Evolutionary conservation across 2,329 filamentous ascomycete species (phyloP), one percentile per base, ranked within the genome.

Genomic region (Ceratocystis papillata): DNA sequence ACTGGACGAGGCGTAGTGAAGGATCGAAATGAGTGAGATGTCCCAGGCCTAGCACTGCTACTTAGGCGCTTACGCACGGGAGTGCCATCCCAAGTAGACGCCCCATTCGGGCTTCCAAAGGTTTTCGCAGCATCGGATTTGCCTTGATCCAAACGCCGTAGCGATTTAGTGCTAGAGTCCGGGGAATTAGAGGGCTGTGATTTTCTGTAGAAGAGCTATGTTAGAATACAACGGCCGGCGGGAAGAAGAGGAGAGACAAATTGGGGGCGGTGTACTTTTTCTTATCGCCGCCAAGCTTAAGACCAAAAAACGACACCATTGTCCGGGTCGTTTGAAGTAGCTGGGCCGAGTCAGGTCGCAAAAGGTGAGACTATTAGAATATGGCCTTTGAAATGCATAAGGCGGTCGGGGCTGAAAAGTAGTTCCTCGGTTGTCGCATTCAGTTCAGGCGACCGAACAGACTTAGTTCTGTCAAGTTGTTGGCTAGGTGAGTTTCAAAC

Each of bases 251-350:
- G 30, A 59, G 46, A 53, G 30, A 37, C 41, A 57, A 12, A 33
- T 65, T 28, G 60, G 17, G 57, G 71, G 73, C 77, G 37, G 10
- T 80, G 77, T 75, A 79, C 78, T 81, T 83, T 73, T 83, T 84
- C 75, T 79, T 83, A 69, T 81, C 80, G 70, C 77, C 77, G 62
- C 81, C 80, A 68, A 83, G 76, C 72, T 79, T 83, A 71, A 84
- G 74, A 62, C 81, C 81, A 69, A 84, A 83, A 69, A 84, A 82
- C 1, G 82, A 83, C 25, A 84, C 82, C 82, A 67, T 67, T 28
- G 12, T 28, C 84, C 60, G 17, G 73, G 17, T 50, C 22, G 48
- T 68, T 33, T 1, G 8, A 41, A 41, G 22, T 2, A 25, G 30
- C 5, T 53, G 12, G 25, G 8, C 30, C 53, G n/a, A 64, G 15